Evolutionary conservation across 352 stramenopile species (phyloP).

Genomic region (Phytophthora tentaculata): DNA sequence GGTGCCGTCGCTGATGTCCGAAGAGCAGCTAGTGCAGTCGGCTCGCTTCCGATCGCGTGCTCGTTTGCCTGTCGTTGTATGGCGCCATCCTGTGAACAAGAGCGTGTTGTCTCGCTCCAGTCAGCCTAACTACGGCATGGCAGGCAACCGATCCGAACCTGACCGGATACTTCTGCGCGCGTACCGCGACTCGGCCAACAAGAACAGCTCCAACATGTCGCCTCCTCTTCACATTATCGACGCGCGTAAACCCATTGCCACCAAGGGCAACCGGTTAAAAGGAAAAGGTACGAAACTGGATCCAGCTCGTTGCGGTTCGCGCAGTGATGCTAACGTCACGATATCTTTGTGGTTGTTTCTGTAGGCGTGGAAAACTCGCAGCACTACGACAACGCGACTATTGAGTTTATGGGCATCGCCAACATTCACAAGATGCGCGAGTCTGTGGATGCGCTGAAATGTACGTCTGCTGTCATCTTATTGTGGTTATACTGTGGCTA

Average conservation of each 20-base stretch:
- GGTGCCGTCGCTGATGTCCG: constrained; percentile 93
- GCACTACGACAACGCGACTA: constrained; percentile 95
- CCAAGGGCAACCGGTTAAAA: constrained; percentile 83
- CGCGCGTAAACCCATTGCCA: constrained; percentile 80
- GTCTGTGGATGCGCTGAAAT: constrained; percentile 88
- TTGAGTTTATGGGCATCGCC: constrained; percentile 98
- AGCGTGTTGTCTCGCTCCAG: constrained; percentile 94
- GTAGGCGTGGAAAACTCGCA: constrained; percentile 96
- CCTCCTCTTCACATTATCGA: constrained; percentile 88
- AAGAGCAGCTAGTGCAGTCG: constrained; percentile 91
- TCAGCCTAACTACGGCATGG: constrained; percentile 97
- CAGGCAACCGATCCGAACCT: constrained; percentile 91
- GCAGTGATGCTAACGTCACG: background rate
- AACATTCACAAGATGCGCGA: constrained; percentile 99
- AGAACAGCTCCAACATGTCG: constrained; percentile 70
- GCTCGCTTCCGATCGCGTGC: constrained; percentile 93
- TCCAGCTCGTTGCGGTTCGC: background rate
- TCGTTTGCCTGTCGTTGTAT: constrained; percentile 93
- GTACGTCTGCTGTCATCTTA: constrained; percentile 40
- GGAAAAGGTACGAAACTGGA: constrained; percentile 62
- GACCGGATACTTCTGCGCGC: constrained; percentile 92
- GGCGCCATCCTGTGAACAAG: constrained; percentile 91
- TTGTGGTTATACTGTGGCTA: constrained; percentile 5
- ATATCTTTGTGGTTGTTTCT: constrained; percentile 13
- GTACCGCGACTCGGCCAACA: constrained; percentile 87